Base-by-base conservation (phyloP, 2,329 filamentous ascomycete genomes). In the Aspergillus hiratsukae region DNA sequence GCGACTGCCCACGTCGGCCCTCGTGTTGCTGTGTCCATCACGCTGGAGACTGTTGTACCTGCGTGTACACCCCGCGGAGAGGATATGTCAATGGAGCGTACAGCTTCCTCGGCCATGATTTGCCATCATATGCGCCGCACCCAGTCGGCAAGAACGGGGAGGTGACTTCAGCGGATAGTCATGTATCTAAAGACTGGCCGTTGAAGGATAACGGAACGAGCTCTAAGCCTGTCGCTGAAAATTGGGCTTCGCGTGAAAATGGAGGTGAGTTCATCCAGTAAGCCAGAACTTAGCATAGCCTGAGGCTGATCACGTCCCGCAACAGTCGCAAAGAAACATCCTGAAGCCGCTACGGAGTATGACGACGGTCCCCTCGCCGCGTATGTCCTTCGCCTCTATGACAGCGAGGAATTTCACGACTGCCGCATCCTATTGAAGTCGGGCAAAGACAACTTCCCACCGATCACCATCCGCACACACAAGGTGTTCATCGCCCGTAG, bases 401-500 rank as follows among this genome's bases (percentile, higher is more conserved):
- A 59, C 23, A 55, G 51, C 1, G 55, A 55, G 3, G 51, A 61
- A 23, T 59, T 60, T 23, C 59, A 60, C 6, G 69, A 71, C 55
- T 58, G 54, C 19, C 49, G 50, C 2, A 54, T 72, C 21, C 56
- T 53, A 4, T 51, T 71, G n/a, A 56, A 58, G 11, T 69, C 64
- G 1, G 46, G 43, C 7, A 53, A 55, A 1, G 55, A 61, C n/a
- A 31, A 53, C 3, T 67, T 66, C 48, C 54, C 46, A 40, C 57
- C 62, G 2, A 51, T 65, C 19, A 55, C 48, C 7, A 63, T 65
- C 29, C 49, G 31, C 6, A 48, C 60, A 11, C 70, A 72, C 55
- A 61, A 56, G 21, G 48, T 62, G 19, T 46, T 70, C 19, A 50
- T 68, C 19, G 58, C 64, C 3, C 67, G 66, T 41, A 72, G 67